These are phyloP conservation scores for Neurospora sp. DNA, from an alignment of 495 filamentous ascomycete species.

Conservation along the genomic window DNA sequence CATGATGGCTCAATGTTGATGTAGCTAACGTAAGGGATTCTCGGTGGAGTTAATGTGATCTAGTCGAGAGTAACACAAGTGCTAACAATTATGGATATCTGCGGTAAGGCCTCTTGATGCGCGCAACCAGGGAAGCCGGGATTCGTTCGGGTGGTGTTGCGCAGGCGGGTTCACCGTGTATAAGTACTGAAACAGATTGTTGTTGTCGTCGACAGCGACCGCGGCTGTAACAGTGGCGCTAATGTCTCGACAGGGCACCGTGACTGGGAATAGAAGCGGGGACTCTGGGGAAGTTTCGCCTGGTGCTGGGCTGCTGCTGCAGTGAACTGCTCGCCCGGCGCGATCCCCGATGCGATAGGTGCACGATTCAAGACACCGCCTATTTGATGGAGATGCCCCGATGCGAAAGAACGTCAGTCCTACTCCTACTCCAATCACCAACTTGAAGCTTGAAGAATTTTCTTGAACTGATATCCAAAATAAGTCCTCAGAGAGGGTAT, in stretches of 20 bases:
- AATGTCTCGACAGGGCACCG: not conserved
- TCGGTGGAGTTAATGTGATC: not conserved
- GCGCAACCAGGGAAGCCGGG: not conserved
- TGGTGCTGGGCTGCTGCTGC: not conserved
- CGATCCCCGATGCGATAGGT: not conserved
- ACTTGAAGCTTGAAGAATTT: not conserved
- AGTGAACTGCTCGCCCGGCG: not conserved
- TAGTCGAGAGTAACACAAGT: not conserved
- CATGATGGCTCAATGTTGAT: conserved; percentile 41
- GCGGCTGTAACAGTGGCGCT: not conserved
- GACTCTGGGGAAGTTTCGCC: not conserved
- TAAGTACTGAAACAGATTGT: not conserved
- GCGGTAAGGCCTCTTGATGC: not conserved
- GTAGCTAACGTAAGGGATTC: not conserved
- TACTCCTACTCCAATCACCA: not conserved
- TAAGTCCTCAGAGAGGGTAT: not conserved
- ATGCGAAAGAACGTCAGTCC: not conserved
- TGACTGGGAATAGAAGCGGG: not conserved
- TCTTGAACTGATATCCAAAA: not conserved
- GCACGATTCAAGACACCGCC: not conserved
- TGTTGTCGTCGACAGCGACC: not conserved
- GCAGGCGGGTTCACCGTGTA: not conserved
- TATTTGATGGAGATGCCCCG: not conserved
- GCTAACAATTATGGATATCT: not conserved
- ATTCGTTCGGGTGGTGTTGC: not conserved